Percentiles rank a stretch among this genome's conserved stretches.
Evolutionary conservation across 1,284 basidiomycete species (phyloP).

Genomic region (Leccinum pachyderme): DNA sequence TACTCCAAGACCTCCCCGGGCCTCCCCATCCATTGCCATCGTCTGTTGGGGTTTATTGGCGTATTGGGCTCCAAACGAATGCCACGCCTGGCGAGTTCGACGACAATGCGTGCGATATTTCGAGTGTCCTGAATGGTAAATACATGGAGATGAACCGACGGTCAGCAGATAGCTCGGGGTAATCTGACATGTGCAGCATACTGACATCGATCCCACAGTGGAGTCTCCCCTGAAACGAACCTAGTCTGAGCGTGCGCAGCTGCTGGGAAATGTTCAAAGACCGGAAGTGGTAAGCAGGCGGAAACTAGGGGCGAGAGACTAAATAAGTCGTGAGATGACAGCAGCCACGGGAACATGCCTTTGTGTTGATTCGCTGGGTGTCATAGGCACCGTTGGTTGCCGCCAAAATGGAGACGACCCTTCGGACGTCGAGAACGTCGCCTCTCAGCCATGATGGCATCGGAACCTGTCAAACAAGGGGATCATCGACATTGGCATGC

Average conservation of each 20-base stretch:
- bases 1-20: constrained; percentile 63
- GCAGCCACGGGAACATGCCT: constrained; percentile 20
- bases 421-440: constrained; percentile 69
- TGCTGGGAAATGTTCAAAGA: constrained; percentile 65
- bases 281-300: constrained; percentile 21
- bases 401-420: constrained; percentile 50
- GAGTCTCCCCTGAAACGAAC: constrained; percentile 74
- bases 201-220: constrained; percentile 89
- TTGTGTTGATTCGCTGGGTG: constrained; percentile 25
- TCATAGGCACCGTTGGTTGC: constrained; percentile 20
- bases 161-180: constrained; percentile 18
- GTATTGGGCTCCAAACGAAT: constrained; percentile 73
- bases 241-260: constrained; percentile 55
- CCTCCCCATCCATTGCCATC: constrained; percentile 84
- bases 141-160: constrained; percentile 3
- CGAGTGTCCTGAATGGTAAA: constrained; percentile 66
- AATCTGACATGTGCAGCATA: constrained; percentile 23
- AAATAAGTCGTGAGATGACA: constrained; percentile 14
- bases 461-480: constrained; percentile 45
- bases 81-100: constrained; percentile 67
- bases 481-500: constrained; percentile 5
- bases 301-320: constrained; percentile 16
- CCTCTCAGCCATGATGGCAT: constrained; percentile 71
- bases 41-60: constrained; percentile 59
- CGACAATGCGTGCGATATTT: constrained; percentile 78